Conservation (phyloP, 345 rosid genomes). For the Chamaenerion angustifolium region DNA sequence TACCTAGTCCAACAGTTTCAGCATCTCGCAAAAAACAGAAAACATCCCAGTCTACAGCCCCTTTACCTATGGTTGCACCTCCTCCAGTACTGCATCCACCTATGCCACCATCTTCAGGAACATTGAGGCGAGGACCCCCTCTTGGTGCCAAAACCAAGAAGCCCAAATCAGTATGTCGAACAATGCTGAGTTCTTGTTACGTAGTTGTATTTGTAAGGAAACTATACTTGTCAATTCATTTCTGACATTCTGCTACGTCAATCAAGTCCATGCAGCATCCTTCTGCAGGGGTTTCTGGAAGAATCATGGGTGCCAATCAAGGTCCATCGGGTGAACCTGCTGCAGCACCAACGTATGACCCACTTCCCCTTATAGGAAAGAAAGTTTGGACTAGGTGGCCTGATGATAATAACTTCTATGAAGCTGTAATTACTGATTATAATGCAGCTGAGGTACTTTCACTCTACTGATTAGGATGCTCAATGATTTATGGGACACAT, state of each 20-base stretch:
- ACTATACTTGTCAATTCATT: constrained; percentile 6
- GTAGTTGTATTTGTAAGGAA: constrained; percentile 1
- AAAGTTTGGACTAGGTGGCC: constrained; percentile 99
- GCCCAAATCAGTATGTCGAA: constrained; percentile 63
- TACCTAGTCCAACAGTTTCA: constrained; percentile 77
- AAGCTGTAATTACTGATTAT: constrained; percentile 80
- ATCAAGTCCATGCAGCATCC: constrained; percentile 62
- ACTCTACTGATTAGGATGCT: constrained; percentile 6
- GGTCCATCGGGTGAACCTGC: constrained; percentile 47
- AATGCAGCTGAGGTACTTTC: constrained; percentile 48
- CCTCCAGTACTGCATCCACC: constrained; percentile 68
- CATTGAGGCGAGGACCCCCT: constrained; percentile 60
- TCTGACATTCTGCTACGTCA: constrained; percentile 12
- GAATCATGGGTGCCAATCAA: constrained; percentile 40
- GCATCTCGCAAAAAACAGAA: constrained; percentile 93
- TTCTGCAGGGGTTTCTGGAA: constrained; percentile 52
- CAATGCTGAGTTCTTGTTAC: neutral
- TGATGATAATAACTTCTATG: constrained; percentile 79
- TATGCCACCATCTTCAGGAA: constrained; percentile 70
- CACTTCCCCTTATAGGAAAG: constrained; percentile 62
- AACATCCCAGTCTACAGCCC: constrained; percentile 76
- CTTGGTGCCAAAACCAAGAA: constrained; percentile 67
- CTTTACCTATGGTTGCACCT: constrained; percentile 70
- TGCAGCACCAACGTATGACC: constrained; percentile 46
- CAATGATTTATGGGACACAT: neutral